Percentiles rank a stretch among this genome's conserved stretches.
These are phyloP conservation scores for Dioscorea zingiberensis DNA, from an alignment of 106 monocot genomes.

Conservation along the genomic window DNA sequence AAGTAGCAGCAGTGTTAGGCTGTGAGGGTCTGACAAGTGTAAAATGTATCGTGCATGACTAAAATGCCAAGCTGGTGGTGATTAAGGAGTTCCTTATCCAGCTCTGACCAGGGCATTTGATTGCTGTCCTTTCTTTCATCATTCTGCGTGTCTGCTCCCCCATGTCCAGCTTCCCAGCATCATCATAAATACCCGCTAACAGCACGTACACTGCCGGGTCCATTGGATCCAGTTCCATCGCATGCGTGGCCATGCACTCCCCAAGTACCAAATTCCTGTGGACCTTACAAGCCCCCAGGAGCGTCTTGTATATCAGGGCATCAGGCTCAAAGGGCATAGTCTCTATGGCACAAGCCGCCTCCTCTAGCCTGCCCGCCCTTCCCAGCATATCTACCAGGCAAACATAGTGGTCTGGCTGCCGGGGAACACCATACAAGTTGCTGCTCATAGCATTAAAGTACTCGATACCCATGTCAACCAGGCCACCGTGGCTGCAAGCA, in stretches of 20 bases:
- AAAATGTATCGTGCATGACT: no score
- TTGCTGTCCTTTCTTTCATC: slow-evolving; percentile 54
- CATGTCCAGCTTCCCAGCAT: slow-evolving; percentile 40
- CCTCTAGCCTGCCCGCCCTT: slow-evolving; percentile 66
- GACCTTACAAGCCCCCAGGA: slow-evolving; percentile 58
- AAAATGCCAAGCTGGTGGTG: no score
- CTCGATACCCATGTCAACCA: slow-evolving; percentile 65
- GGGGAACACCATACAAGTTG: slow-evolving; percentile 29
- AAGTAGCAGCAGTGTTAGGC: no score
- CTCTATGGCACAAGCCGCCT: slow-evolving; percentile 36
- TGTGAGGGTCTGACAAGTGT: no score
- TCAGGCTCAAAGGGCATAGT: slow-evolving; percentile 44
- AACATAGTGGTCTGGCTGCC: slow-evolving; percentile 60
- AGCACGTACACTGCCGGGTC: slow-evolving; percentile 55
- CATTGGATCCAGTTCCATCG: slow-evolving; percentile 38
- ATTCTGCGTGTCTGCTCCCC: slow-evolving; percentile 33
- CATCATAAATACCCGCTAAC: slow-evolving; percentile 57
- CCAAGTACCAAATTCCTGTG: slow-evolving; percentile 49
- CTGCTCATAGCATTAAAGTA: slow-evolving; percentile 61
- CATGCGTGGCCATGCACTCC: slow-evolving; percentile 47
- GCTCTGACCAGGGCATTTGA: slow-evolving; percentile 51
- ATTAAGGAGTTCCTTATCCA: slow-evolving; percentile 26
- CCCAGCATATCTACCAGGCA: slow-evolving; percentile 78
- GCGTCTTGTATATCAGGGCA: slow-evolving; percentile 60
- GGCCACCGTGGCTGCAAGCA: slow-evolving; percentile 66